Evolutionary conservation across 495 filamentous ascomycete genomes (phyloP).

Genomic region (Penicillium macrosclerotiorum): DNA sequence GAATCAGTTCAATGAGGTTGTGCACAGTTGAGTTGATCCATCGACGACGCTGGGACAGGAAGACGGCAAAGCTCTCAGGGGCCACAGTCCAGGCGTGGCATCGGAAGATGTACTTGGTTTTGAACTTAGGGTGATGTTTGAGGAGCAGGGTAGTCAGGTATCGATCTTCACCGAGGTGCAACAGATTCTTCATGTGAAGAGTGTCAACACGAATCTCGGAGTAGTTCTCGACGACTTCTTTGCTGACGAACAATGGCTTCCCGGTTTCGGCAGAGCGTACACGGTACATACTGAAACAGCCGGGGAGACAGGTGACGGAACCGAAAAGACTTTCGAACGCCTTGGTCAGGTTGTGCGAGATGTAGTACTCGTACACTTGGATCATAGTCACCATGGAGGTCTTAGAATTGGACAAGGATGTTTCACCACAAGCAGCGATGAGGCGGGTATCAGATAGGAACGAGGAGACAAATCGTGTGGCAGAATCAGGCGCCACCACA

Average conservation of each 20-base stretch:
- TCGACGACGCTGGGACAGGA: slow-evolving; percentile 95
- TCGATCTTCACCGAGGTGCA: slow-evolving; percentile 89
- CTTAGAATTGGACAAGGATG: slow-evolving; percentile 87
- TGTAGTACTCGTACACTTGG: slow-evolving; percentile 99
- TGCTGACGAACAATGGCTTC: slow-evolving; percentile 93
- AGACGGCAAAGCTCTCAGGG: slow-evolving; percentile 87
- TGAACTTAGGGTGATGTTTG: slow-evolving; percentile 89
- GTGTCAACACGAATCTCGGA: slow-evolving; percentile 93
- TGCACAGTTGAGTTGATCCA: slow-evolving; percentile 99
- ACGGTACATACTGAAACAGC: slow-evolving; percentile 98
- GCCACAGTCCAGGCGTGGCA: slow-evolving; percentile 96
- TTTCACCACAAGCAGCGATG: slow-evolving; percentile 93
- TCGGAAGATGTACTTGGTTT: slow-evolving; percentile 93
- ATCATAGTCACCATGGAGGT: slow-evolving; percentile 96
- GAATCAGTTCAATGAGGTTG: slow-evolving; percentile 94
- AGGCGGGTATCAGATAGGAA: slow-evolving; percentile 90
- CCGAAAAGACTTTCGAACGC: slow-evolving; percentile 99
- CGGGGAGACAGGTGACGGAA: slow-evolving; percentile 94
- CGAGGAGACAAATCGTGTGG: slow-evolving; percentile 85
- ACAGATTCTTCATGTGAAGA: slow-evolving; percentile 96
- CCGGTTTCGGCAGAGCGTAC: slow-evolving; percentile 90
- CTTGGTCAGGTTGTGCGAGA: slow-evolving; percentile 96
- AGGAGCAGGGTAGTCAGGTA: slow-evolving; percentile 93
- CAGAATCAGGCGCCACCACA: slow-evolving; percentile 85
- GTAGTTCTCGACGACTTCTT: slow-evolving; percentile 83